phyloP scores from a whole-genome alignment of 1,284 basidiomycete species.

The Trametes sp. region DNA sequence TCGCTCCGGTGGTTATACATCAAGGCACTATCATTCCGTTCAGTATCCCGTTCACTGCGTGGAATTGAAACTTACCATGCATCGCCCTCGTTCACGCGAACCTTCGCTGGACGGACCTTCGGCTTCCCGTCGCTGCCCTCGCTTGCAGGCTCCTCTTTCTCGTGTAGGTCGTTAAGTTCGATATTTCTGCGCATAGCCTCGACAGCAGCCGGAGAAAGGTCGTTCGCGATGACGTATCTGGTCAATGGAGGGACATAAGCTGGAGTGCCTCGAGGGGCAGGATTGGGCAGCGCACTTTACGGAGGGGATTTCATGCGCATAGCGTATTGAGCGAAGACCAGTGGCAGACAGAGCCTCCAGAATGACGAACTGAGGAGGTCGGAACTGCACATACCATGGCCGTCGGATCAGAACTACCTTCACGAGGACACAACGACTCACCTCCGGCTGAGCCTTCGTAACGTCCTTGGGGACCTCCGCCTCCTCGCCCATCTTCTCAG shows the following conservation, averaged over 20 bases:
- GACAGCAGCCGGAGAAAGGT: constrained; percentile 85
- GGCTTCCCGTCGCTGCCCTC: constrained; percentile 34
- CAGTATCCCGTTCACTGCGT: neutral
- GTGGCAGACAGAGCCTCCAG: constrained; percentile 98
- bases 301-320: constrained; percentile 96
- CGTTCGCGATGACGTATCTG: constrained; percentile 94
- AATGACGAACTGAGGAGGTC: constrained; percentile 76
- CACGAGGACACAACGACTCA: neutral
- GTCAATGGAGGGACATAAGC: neutral
- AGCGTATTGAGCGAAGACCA: constrained; percentile 94
- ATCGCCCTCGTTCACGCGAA: constrained; percentile 89
- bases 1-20: constrained; percentile 91
- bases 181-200: constrained; percentile 91
- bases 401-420: neutral
- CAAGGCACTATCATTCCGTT: constrained; percentile 63
- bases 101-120: constrained; percentile 54
- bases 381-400: constrained; percentile 21
- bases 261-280: neutral
- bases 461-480: neutral
- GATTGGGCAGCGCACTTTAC: constrained; percentile 63
- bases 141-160: constrained; percentile 28
- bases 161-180: constrained; percentile 84
- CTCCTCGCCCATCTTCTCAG: constrained; percentile 9
- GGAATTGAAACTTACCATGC: constrained; percentile 73
- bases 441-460: constrained; percentile 23